Evolutionary conservation across 129 eudicot genomes (phyloP).

Genomic region (Silybum marianum): DNA sequence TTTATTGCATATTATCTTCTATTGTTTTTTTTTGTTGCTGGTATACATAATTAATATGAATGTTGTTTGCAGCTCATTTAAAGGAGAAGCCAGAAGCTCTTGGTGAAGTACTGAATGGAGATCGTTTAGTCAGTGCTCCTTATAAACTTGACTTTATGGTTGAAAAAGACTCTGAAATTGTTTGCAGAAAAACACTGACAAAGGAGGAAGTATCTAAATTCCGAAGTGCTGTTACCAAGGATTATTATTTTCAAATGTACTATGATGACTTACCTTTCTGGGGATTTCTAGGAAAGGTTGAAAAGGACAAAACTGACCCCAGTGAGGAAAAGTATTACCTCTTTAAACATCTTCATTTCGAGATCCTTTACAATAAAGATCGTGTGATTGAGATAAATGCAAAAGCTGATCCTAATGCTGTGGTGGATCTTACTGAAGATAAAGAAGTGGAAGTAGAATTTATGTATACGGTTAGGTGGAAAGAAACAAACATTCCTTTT

Average conservation of each 20-base stretch:
- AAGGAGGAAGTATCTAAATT: conserved; percentile 54
- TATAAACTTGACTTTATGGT: conserved; percentile 64
- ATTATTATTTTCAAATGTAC: conserved; percentile 67
- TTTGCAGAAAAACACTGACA: conserved; percentile 56
- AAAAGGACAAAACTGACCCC: conserved; percentile 54
- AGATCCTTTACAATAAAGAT: conserved; percentile 53
- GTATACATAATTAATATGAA: not conserved
- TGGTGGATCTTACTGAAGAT: conserved; percentile 56
- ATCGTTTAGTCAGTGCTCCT: conserved; percentile 77
- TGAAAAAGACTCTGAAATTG: conserved; percentile 63
- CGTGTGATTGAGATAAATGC: conserved; percentile 62
- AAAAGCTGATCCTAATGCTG: conserved; percentile 55
- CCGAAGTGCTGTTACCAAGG: conserved; percentile 58
- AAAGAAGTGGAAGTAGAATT: conserved; percentile 62
- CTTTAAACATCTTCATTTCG: conserved; percentile 59
- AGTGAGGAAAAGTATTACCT: conserved; percentile 49
- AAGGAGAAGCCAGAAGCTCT: conserved; percentile 83
- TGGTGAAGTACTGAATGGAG: conserved; percentile 84
- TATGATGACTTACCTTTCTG: conserved; percentile 64
- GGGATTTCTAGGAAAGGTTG: conserved; percentile 63
- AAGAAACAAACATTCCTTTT: conserved; percentile 49
- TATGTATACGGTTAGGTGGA: conserved; percentile 60
- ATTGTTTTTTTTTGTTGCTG: not conserved
- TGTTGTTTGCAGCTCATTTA: conserved; percentile 44
- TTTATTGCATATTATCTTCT: not conserved